These are phyloP conservation scores for Syzygium syzygioides DNA, from an alignment of 441 rosid genomes.

Conservation along the genomic window DNA sequence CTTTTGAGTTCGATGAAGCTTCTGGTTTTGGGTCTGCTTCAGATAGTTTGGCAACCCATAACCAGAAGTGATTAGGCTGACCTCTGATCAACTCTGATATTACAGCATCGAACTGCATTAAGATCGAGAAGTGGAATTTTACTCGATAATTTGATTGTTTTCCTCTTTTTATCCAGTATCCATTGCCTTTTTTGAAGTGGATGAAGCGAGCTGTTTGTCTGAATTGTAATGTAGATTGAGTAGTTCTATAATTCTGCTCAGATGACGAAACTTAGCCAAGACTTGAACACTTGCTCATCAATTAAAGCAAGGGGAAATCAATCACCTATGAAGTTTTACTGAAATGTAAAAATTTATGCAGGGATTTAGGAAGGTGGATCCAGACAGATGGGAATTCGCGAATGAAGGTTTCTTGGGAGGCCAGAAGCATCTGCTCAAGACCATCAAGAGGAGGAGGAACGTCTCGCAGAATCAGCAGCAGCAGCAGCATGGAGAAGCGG, in stretches of 20 bases:
- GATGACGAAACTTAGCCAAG: neutral
- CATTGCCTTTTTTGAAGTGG: neutral
- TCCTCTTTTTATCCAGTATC: neutral
- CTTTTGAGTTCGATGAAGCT: neutral
- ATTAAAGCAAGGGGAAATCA: neutral
- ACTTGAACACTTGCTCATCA: neutral
- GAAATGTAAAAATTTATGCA: conserved; percentile 14
- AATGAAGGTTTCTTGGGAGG: conserved; percentile 85
- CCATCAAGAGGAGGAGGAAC: conserved; percentile 68
- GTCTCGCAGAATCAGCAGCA: conserved; percentile 30
- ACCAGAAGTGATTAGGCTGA: no score
- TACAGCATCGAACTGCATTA: neutral
- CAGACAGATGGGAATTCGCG: conserved; percentile 89
- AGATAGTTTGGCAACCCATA: neutral
- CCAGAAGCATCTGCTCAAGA: conserved; percentile 69
- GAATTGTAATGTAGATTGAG: neutral
- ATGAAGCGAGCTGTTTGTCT: neutral
- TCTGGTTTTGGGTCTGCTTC: neutral
- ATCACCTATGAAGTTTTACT: neutral
- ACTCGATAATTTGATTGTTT: neutral
- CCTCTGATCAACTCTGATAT: no score
- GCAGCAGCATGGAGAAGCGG: conserved; percentile 39
- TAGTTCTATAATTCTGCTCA: neutral
- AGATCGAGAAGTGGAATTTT: neutral
- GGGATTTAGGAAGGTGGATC: conserved; percentile 90